These are phyloP conservation scores for Yarrowia sp. DNA, from an alignment of 805 yeast species.

Conservation along the genomic window DNA sequence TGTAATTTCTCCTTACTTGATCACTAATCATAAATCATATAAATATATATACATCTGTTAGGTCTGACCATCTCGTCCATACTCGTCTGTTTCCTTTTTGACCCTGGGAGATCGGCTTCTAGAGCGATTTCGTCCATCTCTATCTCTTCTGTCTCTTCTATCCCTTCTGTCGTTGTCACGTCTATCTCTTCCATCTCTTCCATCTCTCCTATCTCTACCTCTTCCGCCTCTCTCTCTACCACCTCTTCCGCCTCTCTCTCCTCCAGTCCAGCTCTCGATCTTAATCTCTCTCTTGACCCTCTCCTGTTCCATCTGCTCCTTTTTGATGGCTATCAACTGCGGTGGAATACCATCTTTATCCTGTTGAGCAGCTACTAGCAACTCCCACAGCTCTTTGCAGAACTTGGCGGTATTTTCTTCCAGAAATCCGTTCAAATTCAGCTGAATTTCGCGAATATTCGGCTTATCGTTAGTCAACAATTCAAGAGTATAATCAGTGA, in stretches of 20 bases:
- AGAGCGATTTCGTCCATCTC: not conserved
- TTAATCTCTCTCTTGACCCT: slow-evolving; percentile 50
- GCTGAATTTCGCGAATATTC: slow-evolving; percentile 53
- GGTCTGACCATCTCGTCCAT: slow-evolving; percentile 2
- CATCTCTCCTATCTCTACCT: slow-evolving; percentile 49
- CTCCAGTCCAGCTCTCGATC: slow-evolving; percentile 27
- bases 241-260: not conserved
- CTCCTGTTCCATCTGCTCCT: slow-evolving; percentile 33
- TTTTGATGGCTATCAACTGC: slow-evolving; percentile 45
- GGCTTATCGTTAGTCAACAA: slow-evolving; percentile 52
- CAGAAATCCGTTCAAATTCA: slow-evolving; percentile 57
- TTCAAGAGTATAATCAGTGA: slow-evolving; percentile 56
- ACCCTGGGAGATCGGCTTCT: slow-evolving; percentile 7
- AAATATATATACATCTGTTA: not conserved
- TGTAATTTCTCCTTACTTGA: not conserved
- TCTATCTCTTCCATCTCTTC: slow-evolving; percentile 81
- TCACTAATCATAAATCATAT: not conserved
- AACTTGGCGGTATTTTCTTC: slow-evolving; percentile 53
- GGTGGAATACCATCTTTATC: slow-evolving; percentile 58
- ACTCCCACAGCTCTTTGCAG: slow-evolving; percentile 56
- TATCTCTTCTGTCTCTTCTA: slow-evolving; percentile 10
- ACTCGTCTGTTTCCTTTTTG: slow-evolving; percentile 18
- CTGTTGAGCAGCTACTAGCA: slow-evolving; percentile 55
- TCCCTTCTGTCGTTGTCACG: slow-evolving; percentile 2
- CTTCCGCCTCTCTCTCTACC: not conserved